phyloP scores from a whole-genome alignment of 2,329 filamentous ascomycete genomes.

The Leptographium lundbergii region DNA sequence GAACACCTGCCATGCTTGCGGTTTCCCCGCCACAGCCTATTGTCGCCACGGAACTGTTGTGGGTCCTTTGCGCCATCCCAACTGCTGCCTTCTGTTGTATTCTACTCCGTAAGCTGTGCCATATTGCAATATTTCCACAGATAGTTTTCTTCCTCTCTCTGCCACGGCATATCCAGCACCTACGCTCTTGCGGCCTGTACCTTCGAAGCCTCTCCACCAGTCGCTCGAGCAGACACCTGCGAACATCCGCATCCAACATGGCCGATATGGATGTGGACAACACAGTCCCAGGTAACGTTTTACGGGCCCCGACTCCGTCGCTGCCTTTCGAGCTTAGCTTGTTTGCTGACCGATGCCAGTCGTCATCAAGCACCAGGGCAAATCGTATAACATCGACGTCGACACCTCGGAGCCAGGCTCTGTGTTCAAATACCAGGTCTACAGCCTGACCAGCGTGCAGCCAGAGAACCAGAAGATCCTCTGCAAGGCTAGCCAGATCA shows the following conservation, averaged over 20 bases:
- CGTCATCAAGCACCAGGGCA: slow-evolving; percentile 83
- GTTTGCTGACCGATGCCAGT: slow-evolving; percentile 1
- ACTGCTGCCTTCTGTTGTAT: background rate
- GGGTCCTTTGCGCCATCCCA: slow-evolving; percentile 1
- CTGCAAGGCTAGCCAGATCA: slow-evolving; percentile 86
- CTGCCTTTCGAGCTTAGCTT: background rate
- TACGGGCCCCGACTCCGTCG: background rate
- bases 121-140: background rate
- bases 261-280: slow-evolving; percentile 3
- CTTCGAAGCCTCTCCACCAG: background rate
- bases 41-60: background rate
- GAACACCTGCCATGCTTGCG: background rate
- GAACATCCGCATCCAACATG: background rate
- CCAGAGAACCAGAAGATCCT: slow-evolving; percentile 93
- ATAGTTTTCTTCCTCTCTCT: background rate
- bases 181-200: background rate
- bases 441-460: slow-evolving; percentile 88
- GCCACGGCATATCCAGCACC: background rate
- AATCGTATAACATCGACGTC: slow-evolving; percentile 88
- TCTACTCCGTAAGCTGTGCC: background rate
- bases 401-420: slow-evolving; percentile 76
- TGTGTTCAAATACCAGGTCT: slow-evolving; percentile 91
- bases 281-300: background rate
- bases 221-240: background rate
- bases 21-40: background rate